Evolutionary conservation across 768 basidiomycete genomes (phyloP), one percentile per base, ranked within the genome.

Genomic region (Lyophyllum decastes): DNA sequence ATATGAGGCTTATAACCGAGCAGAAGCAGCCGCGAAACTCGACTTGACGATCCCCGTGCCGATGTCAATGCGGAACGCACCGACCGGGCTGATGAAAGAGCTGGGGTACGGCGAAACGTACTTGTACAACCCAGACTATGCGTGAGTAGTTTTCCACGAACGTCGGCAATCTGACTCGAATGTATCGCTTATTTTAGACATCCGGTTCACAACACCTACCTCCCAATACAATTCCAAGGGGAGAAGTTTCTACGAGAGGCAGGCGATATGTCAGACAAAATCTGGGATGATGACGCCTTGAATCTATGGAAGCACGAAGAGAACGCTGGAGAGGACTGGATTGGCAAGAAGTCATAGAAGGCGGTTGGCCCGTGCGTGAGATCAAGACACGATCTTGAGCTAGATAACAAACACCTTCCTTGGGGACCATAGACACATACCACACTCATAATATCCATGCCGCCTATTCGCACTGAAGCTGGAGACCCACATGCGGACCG

Each of bases 1-100:
- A 3, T 95, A 94, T 65, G 84, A 86, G 52, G 93, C 86, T 0
- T 94, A 93, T 71, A 83, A 82, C 22, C 75, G 79, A 30, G 89
- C 89, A 1, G 88, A 87, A 68, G 82, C 67, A 47, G 84, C 83
- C 1, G 88, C 85, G 6, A 81, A 81, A 66, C 63, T 64, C 55
- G 83, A 82, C 67, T 69, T 72, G 55, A 73, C 82, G 11, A 65
- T 82, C 48, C 79, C 85, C 3, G 89, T 94, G 1, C 93, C 93
- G 0, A 64, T 91, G 55, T 76, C 80, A 35, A 79, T 93, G 63
- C 81, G 93, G 27, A 94, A 94, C 70, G 90, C 90, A 9, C 90
- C 91, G 2, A 92, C 90, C 2, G 62, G 61, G 19, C 66, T 91
- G 10, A 87, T 90, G 86, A 85, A 86, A 66, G 78, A 84, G 24